Conservation (phyloP, 192 early-diverging fungal species). For the Coemansia umbellata region DNA sequence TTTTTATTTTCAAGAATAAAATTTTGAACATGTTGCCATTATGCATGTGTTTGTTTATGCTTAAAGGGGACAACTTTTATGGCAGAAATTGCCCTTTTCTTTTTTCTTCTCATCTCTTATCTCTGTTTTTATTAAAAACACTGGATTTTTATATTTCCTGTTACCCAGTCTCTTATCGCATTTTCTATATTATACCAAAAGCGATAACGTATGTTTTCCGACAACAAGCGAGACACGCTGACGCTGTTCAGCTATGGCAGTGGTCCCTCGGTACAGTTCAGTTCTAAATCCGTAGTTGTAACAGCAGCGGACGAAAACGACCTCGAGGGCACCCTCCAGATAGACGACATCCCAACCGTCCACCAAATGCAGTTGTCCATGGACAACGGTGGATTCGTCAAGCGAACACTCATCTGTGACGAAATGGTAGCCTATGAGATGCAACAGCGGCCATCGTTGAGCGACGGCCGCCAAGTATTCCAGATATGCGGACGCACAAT, state of each 20-base stretch:
- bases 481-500: conserved; percentile 26
- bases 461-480: conserved; percentile 18
- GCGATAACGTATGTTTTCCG: too few relatives aligned
- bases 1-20: too few relatives aligned
- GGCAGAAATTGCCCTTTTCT: too few relatives aligned
- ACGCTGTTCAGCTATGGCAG: conserved; percentile 8
- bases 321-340: conserved; percentile 13
- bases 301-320: conserved; percentile 8
- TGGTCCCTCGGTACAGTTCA: conserved; percentile 16
- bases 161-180: too few relatives aligned
- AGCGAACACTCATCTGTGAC: conserved; percentile 35
- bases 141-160: too few relatives aligned
- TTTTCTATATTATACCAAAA: too few relatives aligned
- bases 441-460: conserved; percentile 16
- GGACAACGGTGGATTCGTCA: conserved; percentile 9
- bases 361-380: conserved; percentile 23
- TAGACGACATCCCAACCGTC: conserved; percentile 25
- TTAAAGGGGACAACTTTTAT: too few relatives aligned
- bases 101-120: too few relatives aligned
- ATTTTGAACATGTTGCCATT: too few relatives aligned
- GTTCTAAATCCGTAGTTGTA: conserved; percentile 18
- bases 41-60: too few relatives aligned
- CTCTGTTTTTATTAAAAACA: conserved; percentile 11
- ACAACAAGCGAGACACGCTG: not conserved
- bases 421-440: conserved; percentile 31